Evolutionary conservation across 345 rosid genomes (phyloP), one percentile per base, ranked within the genome.

Genomic region (Eucalyptus shirleyi): DNA sequence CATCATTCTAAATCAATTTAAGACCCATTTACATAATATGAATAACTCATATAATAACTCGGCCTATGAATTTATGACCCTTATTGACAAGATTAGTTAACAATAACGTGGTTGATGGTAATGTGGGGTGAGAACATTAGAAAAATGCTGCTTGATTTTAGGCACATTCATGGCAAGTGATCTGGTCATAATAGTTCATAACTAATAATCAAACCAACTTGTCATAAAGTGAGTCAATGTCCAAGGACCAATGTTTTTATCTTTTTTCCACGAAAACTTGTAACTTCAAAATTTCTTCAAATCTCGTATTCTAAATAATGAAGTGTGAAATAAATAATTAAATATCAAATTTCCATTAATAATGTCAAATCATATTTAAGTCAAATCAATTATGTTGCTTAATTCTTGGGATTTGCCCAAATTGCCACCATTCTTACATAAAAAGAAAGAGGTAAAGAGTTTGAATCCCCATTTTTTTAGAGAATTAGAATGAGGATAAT

Each of bases 401-500:
- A 53, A 19, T 53, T 19, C 0, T 53, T 19, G 0, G 0, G 4
- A 18, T 51, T 51, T 18, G 1, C 9, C 9, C 2, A 0, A 7
- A 51, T 51, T 1, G 2, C 7, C 1, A 53, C 21, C 4, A 1
- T 51, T 51, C 0, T 51, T 0, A 1, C 4, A 3, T 0, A 18
- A 4, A 51, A 51, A 51, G 0, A 18, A 0, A 3, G 0, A 51
- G 4, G 0, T 18, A 18, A 0, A 18, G 0, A 53, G 1, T 53
- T 53, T 3, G 0, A 19, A 53, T 53, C 0, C 0, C 0, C 0
- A 1, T 0, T 53, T 53, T 3, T 53, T 53, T 19, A 53, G 0
- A 53, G 0, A 19, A 0, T 19, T 8, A 2, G 2, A 0, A 53
- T 53, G 0, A 0, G 0, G 3, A 53, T 0, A 53, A 53, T 53